A percentile compares a stretch with the other conserved stretches of the same genome.
phyloP scores from a whole-genome alignment of 148 eudicot species.

The Rhododendron simsii region DNA sequence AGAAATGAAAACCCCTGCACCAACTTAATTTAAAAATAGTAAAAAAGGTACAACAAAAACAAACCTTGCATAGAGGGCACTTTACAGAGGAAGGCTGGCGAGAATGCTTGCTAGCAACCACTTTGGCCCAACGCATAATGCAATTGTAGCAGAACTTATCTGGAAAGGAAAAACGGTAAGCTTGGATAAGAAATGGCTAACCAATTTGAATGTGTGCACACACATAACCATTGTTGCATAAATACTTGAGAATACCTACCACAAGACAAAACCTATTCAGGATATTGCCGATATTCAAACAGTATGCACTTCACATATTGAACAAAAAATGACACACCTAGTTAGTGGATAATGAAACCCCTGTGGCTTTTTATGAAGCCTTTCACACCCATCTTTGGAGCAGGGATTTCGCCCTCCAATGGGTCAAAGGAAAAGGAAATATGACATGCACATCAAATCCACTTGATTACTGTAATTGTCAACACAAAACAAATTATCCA shows the following conservation, averaged over 20 bases:
- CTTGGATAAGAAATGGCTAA: neutral
- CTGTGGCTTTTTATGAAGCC: neutral
- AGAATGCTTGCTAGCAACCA: constrained; percentile 49
- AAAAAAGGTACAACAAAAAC: constrained; percentile 1
- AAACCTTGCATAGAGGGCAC: constrained; percentile 92
- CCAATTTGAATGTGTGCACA: neutral
- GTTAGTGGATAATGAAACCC: neutral
- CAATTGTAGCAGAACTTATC: constrained; percentile 79
- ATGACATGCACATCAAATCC: neutral
- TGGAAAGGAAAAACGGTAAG: constrained; percentile 21
- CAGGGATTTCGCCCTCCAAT: neutral
- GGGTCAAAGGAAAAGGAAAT: neutral
- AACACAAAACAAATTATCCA: neutral
- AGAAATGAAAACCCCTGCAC: neutral
- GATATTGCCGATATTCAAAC: neutral
- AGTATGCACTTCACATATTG: neutral
- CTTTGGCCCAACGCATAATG: constrained; percentile 68
- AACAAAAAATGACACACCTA: neutral
- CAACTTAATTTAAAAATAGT: neutral
- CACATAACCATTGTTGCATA: neutral
- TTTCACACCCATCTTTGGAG: too few relatives aligned
- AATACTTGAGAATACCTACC: neutral
- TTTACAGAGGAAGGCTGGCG: constrained; percentile 43
- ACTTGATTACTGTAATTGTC: neutral
- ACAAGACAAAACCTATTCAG: neutral